Base-by-base conservation (phyloP, 2,329 filamentous ascomycete species). In the Myriosclerotinia scirpicola region DNA sequence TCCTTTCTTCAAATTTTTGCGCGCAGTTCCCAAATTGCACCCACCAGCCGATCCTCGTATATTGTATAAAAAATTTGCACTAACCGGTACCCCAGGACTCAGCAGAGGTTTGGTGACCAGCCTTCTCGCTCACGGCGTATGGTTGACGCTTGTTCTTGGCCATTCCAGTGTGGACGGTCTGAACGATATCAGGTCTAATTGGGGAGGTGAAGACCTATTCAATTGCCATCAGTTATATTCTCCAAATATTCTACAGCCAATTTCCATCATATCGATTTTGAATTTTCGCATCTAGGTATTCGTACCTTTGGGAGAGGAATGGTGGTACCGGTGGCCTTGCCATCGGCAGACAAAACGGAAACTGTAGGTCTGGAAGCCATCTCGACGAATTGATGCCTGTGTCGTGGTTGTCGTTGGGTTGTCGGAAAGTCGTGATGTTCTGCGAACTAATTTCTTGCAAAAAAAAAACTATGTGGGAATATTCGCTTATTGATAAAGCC, bases 111-210 rank as follows among this genome's bases (percentile, higher is more conserved):
- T 99, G 95, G 86, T 99, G 95, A 86, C 95, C 95, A 80, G 95
- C 95, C 91, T 99, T 99, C 91, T 98, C 94, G 90, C 93, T 97
- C 87, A 99, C 95, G 79, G 95, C 89, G 83, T 99, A 99, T 77
- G 95, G 93, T 85, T 99, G 95, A 82, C 95, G 91, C 90, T 96
- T 97, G 90, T 99, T 99, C 92, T 99, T 99, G 81, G 94, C 94
- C 87, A 99, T 96, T 79, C 95, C 95, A 79, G 92, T 96, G 90
- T 99, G 95, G 79, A 98, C 88, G 75, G 82, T 82, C 81, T 98
- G 94, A 81, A 99, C 95, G 81, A 99, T 97, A 85, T 99, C 95
- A 79, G 93, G 91, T 82, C 95, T 94, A 87, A 99, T 98, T 77
- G 95, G 95, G 77, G 91, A 88, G 83, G 88, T 88, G 91, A 99